Base-by-base conservation (phyloP, 1,284 basidiomycete genomes). In the Marasmius fiardii region DNA sequence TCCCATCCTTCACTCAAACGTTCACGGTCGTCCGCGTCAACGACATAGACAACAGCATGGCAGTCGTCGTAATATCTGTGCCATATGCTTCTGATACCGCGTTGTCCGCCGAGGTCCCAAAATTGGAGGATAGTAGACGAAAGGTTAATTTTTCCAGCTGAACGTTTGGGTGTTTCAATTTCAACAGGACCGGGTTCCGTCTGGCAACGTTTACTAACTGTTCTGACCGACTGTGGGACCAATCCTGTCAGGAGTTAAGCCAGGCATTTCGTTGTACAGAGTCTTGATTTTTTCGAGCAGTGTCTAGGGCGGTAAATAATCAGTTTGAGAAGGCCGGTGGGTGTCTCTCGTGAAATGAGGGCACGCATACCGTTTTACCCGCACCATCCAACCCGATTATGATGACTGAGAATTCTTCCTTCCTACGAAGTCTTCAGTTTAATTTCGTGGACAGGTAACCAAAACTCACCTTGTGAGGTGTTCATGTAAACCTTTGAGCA, bases 161-260 rank as follows among this genome's bases (percentile, higher is more conserved):
- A 10, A 31, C 34, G 14, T 4, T 23, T 51, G 33, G 43, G 20
- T n/a, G n/a, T 23, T 31, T 28, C 28, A 49, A 14, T n/a, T 14
- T 26, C 47, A 31, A 31, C 28, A 31, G 10, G 10, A 31, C 5
- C 28, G 4, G 28, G 47, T 28, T 7, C 44, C 18, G 31, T 31
- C 12, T 31, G n/a, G n/a, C 33, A 21, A 49, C 14, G 44, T 21
- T 26, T 12, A 49, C 82, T 59, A 60, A 95, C 94, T 95, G 71
- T 97, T 97, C 72, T 97, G 94, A 0, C 94, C 94, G 1, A 98
- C 90, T 0, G 95, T 97, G 0, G 95, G 95, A 0, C 83, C 92
- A 64, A 98, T 96, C 73, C 93, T 95, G 64, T 93, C 90, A 0
- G 93, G 86, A 35, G 89, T 77, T 35, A 95, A 81, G 0, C 92